Evolutionary conservation across 305 asterid genomes (phyloP), one percentile per base, ranked within the genome.

Genomic region (Fraxinus nigra): DNA sequence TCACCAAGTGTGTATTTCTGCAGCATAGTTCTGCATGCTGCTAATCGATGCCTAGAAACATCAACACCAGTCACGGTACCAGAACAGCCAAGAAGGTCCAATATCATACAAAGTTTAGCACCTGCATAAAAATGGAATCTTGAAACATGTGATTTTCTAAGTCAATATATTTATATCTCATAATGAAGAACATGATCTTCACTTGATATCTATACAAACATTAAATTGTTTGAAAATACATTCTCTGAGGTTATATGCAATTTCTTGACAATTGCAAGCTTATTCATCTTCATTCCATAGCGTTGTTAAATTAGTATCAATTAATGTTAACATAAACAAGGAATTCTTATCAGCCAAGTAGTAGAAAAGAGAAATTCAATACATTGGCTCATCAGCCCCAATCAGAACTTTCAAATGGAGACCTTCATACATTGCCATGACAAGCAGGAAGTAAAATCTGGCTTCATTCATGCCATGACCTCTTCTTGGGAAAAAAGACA

Each of bases 11-110:
- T 87, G 77, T 95, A 95, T 85, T 95, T 95, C 85, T 85, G 95
- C 84, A 95, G 83, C 92, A 94, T 86, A 76, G 96, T 93, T 89
- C 97, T 90, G 79, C 98, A 91, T 76, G 99, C 98, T 79, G 99
- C 98, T 88, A 95, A 81, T 72, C 99, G 85, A 87, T 95, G 97
- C 81, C 91, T 90, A 84, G 98, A 94, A 83, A 93, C 81, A 84
- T 94, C 99, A 61, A 95, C 97, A 80, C 95, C 98, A 40, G 99
- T 94, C 80, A 89, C 95, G 80, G 99, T 91, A 80, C 99, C 98
- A 9, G 93, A 91, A 80, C 89, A 73, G 43, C 92, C 95, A 84
- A 95, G 94, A 90, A 94, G 87, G 90, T 95, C 98, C 85, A 88
- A 56, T 79, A 93, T 91, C 97, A 93, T 93, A 88, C 98, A 95